Evolutionary conservation across 1,284 basidiomycete species (phyloP).

Genomic region (Sporisorium iseilematis-ciliati): DNA sequence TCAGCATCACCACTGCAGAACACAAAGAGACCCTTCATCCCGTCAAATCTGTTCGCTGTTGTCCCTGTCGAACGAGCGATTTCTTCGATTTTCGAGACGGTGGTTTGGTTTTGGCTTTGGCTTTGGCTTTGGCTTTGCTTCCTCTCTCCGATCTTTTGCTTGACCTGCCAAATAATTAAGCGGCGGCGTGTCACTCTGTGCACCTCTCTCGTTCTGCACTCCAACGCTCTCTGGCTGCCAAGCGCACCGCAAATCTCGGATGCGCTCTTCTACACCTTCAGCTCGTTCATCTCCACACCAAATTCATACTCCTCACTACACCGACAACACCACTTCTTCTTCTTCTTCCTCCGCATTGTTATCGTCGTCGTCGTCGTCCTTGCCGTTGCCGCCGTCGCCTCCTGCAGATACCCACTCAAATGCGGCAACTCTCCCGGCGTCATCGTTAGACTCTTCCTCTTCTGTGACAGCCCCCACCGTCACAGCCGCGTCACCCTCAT

Average conservation of each 20-base stretch:
- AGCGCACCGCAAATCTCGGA: slow-evolving; percentile 27
- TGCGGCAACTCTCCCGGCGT: slow-evolving; percentile 4
- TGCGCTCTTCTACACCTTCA: slow-evolving; percentile 18
- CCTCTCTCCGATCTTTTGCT: background rate
- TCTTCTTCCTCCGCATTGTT: background rate
- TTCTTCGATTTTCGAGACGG: slow-evolving; percentile 9
- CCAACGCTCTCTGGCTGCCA: slow-evolving; percentile 4
- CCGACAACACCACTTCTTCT: background rate
- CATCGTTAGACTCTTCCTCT: background rate
- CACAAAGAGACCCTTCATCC: background rate
- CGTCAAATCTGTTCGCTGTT: background rate
- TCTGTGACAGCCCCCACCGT: background rate
- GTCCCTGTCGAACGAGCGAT: slow-evolving; percentile 1
- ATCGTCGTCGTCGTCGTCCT: background rate
- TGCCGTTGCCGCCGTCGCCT: background rate
- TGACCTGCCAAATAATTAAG: background rate
- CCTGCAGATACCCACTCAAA: slow-evolving; percentile 8
- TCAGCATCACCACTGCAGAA: background rate
- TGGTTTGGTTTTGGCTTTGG: slow-evolving; percentile 9
- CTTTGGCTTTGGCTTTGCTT: too few relatives aligned
- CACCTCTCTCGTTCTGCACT: background rate
- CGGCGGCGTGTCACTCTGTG: slow-evolving; percentile 21
- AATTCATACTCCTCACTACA: slow-evolving; percentile 9
- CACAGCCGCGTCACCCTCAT: background rate
- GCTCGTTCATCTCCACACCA: slow-evolving; percentile 33